A percentile compares a stretch with the other conserved stretches of the same genome.
These are phyloP conservation scores for Bonia amplexicaulis DNA, from an alignment of 176 grass and related monocot species.

Conservation along the genomic window DNA sequence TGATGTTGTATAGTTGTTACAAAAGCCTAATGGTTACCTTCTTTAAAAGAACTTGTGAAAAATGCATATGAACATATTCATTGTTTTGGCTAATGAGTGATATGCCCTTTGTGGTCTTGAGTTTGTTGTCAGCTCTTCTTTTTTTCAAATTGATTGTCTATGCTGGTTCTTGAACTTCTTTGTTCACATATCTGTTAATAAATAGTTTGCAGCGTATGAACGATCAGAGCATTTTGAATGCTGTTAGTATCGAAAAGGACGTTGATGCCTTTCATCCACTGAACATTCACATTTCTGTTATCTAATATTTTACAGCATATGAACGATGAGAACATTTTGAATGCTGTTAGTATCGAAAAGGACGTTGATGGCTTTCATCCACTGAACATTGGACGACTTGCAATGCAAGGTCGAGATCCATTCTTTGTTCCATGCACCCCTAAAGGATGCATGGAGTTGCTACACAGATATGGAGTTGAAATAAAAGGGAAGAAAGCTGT, in stretches of 20 bases:
- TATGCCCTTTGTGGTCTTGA: not conserved
- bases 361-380: slow-evolving; percentile 96
- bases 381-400: slow-evolving; percentile 88
- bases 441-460: slow-evolving; percentile 97
- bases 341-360: slow-evolving; percentile 80
- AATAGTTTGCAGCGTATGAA: slow-evolving; percentile 71
- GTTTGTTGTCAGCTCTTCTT: not conserved
- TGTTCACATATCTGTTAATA: not conserved
- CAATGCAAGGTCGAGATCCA: slow-evolving; percentile 89
- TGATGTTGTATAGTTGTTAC: not conserved
- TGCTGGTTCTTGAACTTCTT: not conserved
- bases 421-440: slow-evolving; percentile 96
- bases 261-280: slow-evolving; percentile 90
- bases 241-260: slow-evolving; percentile 79
- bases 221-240: slow-evolving; percentile 76
- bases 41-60: not conserved
- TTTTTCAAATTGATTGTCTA: not conserved
- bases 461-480: slow-evolving; percentile 69
- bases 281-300: slow-evolving; percentile 42
- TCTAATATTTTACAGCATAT: slow-evolving; percentile 66
- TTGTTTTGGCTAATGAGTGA: not conserved
- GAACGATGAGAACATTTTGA: slow-evolving; percentile 87
- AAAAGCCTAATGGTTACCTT: not conserved
- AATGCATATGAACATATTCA: not conserved
- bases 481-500: slow-evolving; percentile 89